Evolutionary conservation across 805 yeast genomes (phyloP).

Genomic region (Wickerhamomyces sydowiorum): DNA sequence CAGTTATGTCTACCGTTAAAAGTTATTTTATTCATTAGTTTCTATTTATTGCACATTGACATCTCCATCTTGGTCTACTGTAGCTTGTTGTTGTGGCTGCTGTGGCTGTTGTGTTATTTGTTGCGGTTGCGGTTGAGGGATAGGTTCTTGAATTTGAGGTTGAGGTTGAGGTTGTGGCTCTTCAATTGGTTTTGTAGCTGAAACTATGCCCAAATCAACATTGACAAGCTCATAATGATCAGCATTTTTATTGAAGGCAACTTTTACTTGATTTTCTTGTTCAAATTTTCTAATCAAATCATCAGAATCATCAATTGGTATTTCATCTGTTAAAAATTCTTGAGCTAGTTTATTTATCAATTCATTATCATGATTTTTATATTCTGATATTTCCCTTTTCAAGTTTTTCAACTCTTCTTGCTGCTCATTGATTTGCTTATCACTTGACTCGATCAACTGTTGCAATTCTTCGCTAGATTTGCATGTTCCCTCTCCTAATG

Average conservation of each 20-base stretch:
- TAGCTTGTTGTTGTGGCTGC: not conserved
- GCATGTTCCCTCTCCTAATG: not conserved
- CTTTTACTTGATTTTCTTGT: conserved; percentile 10
- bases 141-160: not conserved
- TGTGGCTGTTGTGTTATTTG: not conserved
- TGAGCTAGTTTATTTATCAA: conserved; percentile 10
- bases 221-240: conserved; percentile 2
- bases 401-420: conserved; percentile 7
- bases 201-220: not conserved
- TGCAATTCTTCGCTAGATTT: conserved; percentile 7
- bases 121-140: not conserved
- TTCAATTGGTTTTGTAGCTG: not conserved
- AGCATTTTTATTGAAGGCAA: conserved; percentile 5
- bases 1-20: no score
- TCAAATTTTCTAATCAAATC: conserved; percentile 9
- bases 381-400: conserved; percentile 1
- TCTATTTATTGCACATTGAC: conserved; percentile 1
- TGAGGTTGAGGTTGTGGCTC: not conserved
- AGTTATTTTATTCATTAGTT: not conserved
- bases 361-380: conserved; percentile 3
- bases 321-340: conserved; percentile 14
- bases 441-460: conserved; percentile 5
- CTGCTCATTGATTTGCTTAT: conserved; percentile 2
- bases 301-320: conserved; percentile 12
- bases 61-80: not conserved